Evolutionary conservation across 306 rosid species (phyloP).

Genomic region (Cotoneaster glaucophyllus): DNA sequence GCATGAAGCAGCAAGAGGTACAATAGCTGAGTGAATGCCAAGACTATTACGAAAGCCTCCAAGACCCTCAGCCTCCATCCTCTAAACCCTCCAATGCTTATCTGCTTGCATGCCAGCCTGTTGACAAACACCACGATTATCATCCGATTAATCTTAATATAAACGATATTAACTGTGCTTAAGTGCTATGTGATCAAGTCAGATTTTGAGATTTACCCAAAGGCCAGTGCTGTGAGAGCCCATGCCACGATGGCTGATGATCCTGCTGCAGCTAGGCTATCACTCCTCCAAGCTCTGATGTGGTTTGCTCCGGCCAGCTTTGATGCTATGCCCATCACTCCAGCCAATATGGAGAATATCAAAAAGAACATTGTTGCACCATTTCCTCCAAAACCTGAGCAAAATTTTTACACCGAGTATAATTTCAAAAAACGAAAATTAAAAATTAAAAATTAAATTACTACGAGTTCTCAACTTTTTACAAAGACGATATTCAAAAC

Average conservation of each 20-base stretch:
- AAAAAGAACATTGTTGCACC: constrained; percentile 76
- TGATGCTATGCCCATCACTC: constrained; percentile 61
- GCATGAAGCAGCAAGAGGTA: constrained; percentile 64
- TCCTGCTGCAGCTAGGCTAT: constrained; percentile 77
- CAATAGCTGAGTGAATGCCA: constrained; percentile 65
- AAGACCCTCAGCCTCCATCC: constrained; percentile 79
- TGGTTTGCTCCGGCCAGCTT: constrained; percentile 69
- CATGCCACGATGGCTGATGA: constrained; percentile 57
- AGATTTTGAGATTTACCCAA: constrained; percentile 8
- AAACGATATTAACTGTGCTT: neutral
- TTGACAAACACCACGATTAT: neutral
- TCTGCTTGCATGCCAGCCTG: constrained; percentile 85
- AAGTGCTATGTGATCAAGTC: neutral
- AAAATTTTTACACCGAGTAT: neutral
- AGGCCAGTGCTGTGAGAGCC: constrained; percentile 56
- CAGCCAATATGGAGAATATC: constrained; percentile 46
- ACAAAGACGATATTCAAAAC: no score
- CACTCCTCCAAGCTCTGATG: constrained; percentile 77
- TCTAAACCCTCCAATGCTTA: constrained; percentile 69
- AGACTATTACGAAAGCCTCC: constrained; percentile 72
- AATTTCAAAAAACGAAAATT: neutral
- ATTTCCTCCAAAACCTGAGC: constrained; percentile 79
- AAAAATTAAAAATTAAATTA: neutral
- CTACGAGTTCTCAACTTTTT: neutral
- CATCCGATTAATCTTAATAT: neutral